Base-by-base conservation (phyloP, 108 stramenopile species). In the Pseudonitzschia pungens region DNA sequence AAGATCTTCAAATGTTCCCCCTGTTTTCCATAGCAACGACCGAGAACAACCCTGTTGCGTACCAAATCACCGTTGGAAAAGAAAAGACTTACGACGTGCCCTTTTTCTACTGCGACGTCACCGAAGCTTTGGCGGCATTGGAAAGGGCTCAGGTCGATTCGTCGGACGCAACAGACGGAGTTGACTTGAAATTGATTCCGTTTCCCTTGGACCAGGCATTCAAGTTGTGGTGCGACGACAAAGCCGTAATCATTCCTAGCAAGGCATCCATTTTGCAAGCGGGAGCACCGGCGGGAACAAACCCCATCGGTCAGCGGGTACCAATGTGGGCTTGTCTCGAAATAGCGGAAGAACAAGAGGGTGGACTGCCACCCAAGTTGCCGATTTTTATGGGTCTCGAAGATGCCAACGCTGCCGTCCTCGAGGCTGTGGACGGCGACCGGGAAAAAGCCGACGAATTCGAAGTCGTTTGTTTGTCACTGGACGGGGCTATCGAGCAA, bases 281-380 rank as follows among this genome's bases (percentile, higher is more conserved):
- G 22, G 89, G 89, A 10, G 89, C 89, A 65, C 89, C 89, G 3
- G 72, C 73, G 26, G 85, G 69, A 32, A 79, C 79, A 15, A 78
- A 82, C 63, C 83, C 86, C 22, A 73, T 90, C 28, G 89, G 87
- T 27, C 89, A 90, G 69, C 54, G 73, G 57, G 81, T 90, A n/a
- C 89, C 89, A 12, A 58, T 90, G 36, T 90, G 87, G 73, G 80
- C 77, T 18, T 90, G 89, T 62, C 81, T 90, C 85, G 86, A 87
- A 22, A 90, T 90, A 32, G 75, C 81, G 24, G 80, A 86, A 66
- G 81, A 82, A 68, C 74, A 33, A 22, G 70, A 77, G 48, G 84
- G 75, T 69, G 89, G 85, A 14, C 18, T 62, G 36, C 75, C 43
- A 14, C 70, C 84, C 28, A 68, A 81, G 7, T 71, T 90, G 53